Evolutionary conservation across 1,284 basidiomycete genomes (phyloP).

Genomic region (Golubevia sp.): DNA sequence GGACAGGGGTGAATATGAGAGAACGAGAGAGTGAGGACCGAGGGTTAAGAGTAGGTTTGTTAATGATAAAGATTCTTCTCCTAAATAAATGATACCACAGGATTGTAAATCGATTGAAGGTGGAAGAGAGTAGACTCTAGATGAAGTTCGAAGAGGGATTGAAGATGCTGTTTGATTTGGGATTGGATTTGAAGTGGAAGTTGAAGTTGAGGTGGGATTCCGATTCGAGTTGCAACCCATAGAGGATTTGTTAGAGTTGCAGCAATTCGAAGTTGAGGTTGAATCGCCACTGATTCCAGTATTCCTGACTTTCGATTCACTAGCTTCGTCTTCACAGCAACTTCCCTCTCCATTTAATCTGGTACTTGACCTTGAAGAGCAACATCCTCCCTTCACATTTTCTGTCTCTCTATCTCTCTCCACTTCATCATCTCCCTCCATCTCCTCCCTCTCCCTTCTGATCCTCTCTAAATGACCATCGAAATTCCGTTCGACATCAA

Average conservation of each 20-base stretch:
- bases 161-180: conserved; percentile 9
- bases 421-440: background rate
- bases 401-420: background rate
- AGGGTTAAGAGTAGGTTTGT: conserved; percentile 74
- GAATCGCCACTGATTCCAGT: too few species aligned
- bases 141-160: too few species aligned
- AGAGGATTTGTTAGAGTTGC: background rate
- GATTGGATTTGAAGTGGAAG: background rate
- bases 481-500: background rate
- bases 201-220: background rate
- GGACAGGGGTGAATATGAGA: too few species aligned
- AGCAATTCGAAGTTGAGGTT: background rate
- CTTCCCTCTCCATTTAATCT: too few species aligned
- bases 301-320: too few species aligned
- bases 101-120: conserved; percentile 52
- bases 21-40: conserved; percentile 16
- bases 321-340: too few species aligned
- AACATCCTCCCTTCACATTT: too few species aligned
- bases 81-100: conserved; percentile 76
- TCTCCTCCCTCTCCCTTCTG: background rate
- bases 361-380: too few species aligned
- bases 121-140: background rate
- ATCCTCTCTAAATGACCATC: background rate
- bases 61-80: conserved; percentile 78
- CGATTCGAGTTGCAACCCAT: too few species aligned